Base-by-base conservation (phyloP, 2,329 filamentous ascomycete species). In the Beauveria sp. region DNA sequence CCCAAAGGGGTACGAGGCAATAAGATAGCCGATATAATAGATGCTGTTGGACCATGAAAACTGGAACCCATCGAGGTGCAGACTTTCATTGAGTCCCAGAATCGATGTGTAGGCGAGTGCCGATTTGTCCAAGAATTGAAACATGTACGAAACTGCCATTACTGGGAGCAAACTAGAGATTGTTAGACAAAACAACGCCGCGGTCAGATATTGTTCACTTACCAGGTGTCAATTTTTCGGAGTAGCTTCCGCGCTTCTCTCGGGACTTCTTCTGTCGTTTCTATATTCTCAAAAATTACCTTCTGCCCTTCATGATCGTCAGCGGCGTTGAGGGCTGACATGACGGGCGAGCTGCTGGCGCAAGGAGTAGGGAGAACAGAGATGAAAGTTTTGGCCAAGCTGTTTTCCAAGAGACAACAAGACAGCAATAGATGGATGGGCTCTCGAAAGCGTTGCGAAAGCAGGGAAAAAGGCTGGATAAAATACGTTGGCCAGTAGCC, bases 121-220 rank as follows among this genome's bases (percentile, higher is more conserved):
- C 0, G 80, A 81, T 68, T 87, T 86, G 71, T 87, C 84, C 2
- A 84, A 73, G 64, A 81, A 86, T 63, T 86, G 84, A 5, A 86
- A 71, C n/a, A 81, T 78, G 66, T 86, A 86, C 1, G 76, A 81
- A 66, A 65, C 76, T 60, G 72, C 82, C 75, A 80, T 77, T 62
- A 78, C 62, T 4, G 78, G 84, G 70, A 86, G 77, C 34, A 84
- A 64, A 71, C 78, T 79, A 37, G 7, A 28, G 5, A 20, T 30
- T n/a, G 22, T 50, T 2, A 30, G 26, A 47, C 12, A 26, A 26
- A 2, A 16, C 3, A 6, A 16, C 14, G 4, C 5, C 24, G 2
- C 2, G 22, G 20, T 26, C 2, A 5, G 16, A 47, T 22, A 14
- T 14, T 18, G 2, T 3, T 47, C 14, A 47, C 44, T 26, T 3